Conservation (phyloP, 176 grass and related monocot genomes). For the Pontederia paniculata region DNA sequence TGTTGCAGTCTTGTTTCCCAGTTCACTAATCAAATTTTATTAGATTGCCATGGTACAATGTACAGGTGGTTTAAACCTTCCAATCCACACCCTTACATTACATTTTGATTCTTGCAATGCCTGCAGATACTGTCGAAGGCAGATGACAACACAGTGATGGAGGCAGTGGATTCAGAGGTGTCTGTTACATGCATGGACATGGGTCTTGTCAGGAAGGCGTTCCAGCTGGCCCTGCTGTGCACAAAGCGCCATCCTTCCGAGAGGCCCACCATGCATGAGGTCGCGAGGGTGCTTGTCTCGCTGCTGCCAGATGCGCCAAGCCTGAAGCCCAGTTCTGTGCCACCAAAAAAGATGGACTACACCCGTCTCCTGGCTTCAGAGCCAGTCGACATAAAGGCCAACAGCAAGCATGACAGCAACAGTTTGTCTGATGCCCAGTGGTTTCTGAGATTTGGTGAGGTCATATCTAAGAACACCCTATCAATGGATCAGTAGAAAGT, state of each 20-base stretch:
- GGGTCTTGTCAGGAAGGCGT: constrained; percentile 69
- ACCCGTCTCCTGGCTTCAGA: constrained; percentile 40
- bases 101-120: neutral
- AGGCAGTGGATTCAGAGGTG: constrained; percentile 92
- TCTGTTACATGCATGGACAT: constrained; percentile 91
- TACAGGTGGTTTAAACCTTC: constrained; percentile 1
- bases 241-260: constrained; percentile 78
- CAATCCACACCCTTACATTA: too few relatives aligned
- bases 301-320: constrained; percentile 39
- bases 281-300: constrained; percentile 64
- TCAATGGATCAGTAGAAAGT: constrained; percentile 3
- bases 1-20: neutral
- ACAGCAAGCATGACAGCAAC: constrained; percentile 30
- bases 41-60: too few relatives aligned
- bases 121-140: constrained; percentile 89
- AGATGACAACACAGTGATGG: constrained; percentile 96
- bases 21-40: neutral
- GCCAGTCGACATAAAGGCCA: constrained; percentile 23
- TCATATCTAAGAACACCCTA: constrained; percentile 89
- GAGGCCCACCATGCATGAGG: constrained; percentile 90
- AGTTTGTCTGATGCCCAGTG: constrained; percentile 83
- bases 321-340: neutral
- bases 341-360: constrained; percentile 41
- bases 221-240: constrained; percentile 90
- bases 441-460: constrained; percentile 88